These are phyloP conservation scores for Sphagnum fallax DNA, from an alignment of 228 moss, liverwort and hornwort species.

Conservation along the genomic window DNA sequence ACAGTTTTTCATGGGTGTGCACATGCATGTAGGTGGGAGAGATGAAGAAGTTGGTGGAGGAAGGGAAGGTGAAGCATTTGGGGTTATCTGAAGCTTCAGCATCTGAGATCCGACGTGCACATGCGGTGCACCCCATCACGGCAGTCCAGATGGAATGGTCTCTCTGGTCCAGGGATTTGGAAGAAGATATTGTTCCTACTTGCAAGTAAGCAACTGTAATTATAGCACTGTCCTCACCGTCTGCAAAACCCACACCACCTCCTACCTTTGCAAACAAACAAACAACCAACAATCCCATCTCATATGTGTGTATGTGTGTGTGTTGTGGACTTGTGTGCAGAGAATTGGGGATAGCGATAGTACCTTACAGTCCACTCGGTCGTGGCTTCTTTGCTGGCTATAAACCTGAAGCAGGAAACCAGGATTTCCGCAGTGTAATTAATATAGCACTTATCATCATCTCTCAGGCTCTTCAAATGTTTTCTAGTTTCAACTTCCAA, in stretches of 20 bases:
- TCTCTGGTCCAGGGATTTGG: too few species aligned
- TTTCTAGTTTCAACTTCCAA: neutral
- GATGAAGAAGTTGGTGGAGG: too few species aligned
- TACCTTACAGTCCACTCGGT: constrained; percentile 18
- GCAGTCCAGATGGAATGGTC: too few species aligned
- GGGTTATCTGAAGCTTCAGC: too few species aligned
- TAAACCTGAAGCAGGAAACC: neutral
- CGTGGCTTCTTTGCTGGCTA: constrained; percentile 21
- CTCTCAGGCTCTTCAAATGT: neutral
- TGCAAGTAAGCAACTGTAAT: constrained; percentile 13
- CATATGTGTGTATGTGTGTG: constrained; percentile 6
- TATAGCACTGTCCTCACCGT: constrained; percentile 20
- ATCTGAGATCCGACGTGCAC: too few species aligned
- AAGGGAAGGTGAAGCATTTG: too few species aligned
- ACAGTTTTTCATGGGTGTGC: too few species aligned
- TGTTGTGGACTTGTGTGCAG: constrained; percentile 5
- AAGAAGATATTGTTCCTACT: too few species aligned
- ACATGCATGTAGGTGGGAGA: too few species aligned
- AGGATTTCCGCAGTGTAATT: neutral
- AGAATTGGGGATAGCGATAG: constrained; percentile 21
- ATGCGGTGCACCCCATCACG: too few species aligned
- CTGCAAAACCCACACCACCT: constrained; percentile 7
- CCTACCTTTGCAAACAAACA: constrained; percentile 9
- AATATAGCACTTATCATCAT: neutral
- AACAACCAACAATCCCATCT: constrained; percentile 10